phyloP scores from a whole-genome alignment of 73 alveolate species.

The Chromera velia region DNA sequence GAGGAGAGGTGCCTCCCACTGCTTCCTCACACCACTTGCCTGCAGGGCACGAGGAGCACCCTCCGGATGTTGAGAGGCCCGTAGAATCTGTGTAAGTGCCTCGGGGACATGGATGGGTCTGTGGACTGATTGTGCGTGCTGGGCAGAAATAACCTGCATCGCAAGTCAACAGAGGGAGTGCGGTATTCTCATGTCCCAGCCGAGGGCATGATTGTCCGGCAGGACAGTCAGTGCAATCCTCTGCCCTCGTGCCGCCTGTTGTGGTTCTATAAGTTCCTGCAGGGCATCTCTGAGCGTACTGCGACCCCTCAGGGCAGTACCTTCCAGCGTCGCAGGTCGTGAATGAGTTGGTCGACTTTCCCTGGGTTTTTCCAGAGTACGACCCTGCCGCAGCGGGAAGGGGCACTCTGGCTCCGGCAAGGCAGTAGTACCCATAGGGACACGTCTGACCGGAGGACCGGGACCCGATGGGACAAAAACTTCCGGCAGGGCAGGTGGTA shows the following conservation, averaged over 20 bases:
- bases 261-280: constrained; percentile 37
- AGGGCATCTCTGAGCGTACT: constrained; percentile 36
- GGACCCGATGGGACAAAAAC: not conserved
- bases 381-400: not conserved
- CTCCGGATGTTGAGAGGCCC: constrained; percentile 36
- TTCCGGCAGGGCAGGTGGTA: not conserved
- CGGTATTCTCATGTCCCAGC: too few relatives aligned
- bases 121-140: constrained; percentile 44
- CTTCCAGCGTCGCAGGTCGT: constrained; percentile 60
- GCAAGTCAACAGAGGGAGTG: too few relatives aligned
- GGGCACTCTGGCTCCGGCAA: too few relatives aligned
- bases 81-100: constrained; percentile 55
- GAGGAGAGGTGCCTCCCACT: constrained; percentile 6
- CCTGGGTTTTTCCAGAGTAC: not conserved
- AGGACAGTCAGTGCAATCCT: constrained; percentile 37
- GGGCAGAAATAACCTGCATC: constrained; percentile 39
- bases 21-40: constrained; percentile 50
- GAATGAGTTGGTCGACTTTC: too few relatives aligned
- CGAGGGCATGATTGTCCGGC: constrained; percentile 52
- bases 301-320: constrained; percentile 51
- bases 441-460: not conserved
- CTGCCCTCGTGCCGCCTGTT: constrained; percentile 15
- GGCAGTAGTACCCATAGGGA: not conserved
- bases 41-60: constrained; percentile 55
- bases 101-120: constrained; percentile 56